phyloP scores from a whole-genome alignment of 2,329 filamentous ascomycete genomes.

The Claviceps digitariae region DNA sequence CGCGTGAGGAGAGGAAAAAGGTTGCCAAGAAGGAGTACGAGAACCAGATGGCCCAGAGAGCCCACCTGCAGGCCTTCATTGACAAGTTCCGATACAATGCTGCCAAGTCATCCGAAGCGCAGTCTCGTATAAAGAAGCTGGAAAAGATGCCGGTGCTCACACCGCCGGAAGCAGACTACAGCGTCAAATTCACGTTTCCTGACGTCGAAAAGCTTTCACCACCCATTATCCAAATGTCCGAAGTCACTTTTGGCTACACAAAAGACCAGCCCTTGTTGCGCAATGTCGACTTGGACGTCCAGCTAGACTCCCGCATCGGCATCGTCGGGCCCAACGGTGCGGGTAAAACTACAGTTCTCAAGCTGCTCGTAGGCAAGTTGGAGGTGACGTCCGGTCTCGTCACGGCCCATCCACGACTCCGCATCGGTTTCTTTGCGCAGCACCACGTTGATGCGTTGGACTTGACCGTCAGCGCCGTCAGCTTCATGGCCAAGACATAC shows the following conservation, averaged over 20 bases:
- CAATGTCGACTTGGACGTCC: constrained; percentile 89
- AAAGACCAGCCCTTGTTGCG: constrained; percentile 65
- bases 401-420: constrained; percentile 73
- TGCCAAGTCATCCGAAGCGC: constrained; percentile 94
- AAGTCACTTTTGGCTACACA: constrained; percentile 80
- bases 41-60: constrained; percentile 89
- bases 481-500: constrained; percentile 90
- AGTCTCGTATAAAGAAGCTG: constrained; percentile 97
- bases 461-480: constrained; percentile 74
- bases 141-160: constrained; percentile 93
- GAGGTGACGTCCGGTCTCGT: constrained; percentile 67
- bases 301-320: constrained; percentile 93
- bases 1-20: constrained; percentile 93
- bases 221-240: constrained; percentile 94
- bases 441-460: constrained; percentile 96
- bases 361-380: constrained; percentile 85
- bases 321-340: constrained; percentile 99
- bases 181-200: constrained; percentile 91
- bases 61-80: constrained; percentile 94
- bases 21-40: constrained; percentile 95
- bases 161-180: constrained; percentile 85
- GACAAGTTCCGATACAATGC: constrained; percentile 99
- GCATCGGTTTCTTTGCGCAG: constrained; percentile 94
- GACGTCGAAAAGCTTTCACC: constrained; percentile 96
- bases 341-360: constrained; percentile 96